phyloP scores from a whole-genome alignment of 345 rosid genomes.

The Heritiera fomes region DNA sequence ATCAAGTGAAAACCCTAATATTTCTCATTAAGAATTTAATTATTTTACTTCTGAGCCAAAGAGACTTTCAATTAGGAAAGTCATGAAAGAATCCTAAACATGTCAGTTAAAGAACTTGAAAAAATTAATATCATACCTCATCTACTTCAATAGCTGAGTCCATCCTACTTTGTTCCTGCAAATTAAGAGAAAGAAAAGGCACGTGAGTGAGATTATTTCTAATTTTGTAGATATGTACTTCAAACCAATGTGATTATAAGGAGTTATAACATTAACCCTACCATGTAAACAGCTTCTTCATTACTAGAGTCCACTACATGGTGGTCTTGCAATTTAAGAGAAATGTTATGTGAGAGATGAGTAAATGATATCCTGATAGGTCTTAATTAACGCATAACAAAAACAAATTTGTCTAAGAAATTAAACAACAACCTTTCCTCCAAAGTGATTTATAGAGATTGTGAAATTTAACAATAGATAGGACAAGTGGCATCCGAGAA shows the following conservation, averaged over 20 bases:
- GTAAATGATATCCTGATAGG: background rate
- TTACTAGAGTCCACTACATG: background rate
- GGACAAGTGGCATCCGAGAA: background rate
- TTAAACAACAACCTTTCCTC: too few relatives aligned
- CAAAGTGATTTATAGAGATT: too few relatives aligned
- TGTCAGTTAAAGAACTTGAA: background rate
- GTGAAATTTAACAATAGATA: background rate
- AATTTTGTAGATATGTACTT: background rate
- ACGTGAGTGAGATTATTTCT: background rate
- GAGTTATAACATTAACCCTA: background rate
- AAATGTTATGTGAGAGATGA: background rate
- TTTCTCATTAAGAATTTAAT: background rate
- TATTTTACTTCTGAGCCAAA: background rate
- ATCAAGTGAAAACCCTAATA: background rate
- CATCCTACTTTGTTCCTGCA: background rate
- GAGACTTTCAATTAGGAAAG: too few relatives aligned
- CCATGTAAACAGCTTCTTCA: background rate
- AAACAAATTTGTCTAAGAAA: background rate
- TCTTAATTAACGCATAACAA: background rate
- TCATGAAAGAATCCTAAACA: background rate
- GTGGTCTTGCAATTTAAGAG: constrained; percentile 5
- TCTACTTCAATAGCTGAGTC: background rate
- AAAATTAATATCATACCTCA: background rate
- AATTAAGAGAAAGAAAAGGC: background rate
- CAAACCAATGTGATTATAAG: background rate